Evolutionary conservation across 257 asterid genomes (phyloP), one percentile per base, ranked within the genome.

Genomic region (Solanum ossicruentum): DNA sequence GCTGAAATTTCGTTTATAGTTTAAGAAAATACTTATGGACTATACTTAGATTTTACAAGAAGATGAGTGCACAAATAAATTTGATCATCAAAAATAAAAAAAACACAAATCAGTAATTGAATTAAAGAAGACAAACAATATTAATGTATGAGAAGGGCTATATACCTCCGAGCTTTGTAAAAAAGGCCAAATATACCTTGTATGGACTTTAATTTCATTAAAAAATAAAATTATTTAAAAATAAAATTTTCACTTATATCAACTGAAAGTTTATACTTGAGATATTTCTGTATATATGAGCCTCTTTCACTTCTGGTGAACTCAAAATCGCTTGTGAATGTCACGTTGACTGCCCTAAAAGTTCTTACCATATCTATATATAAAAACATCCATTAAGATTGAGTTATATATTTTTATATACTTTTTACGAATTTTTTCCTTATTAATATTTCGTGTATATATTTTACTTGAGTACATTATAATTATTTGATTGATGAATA

Each of bases 261-360:
- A 36, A 3, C 39, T 36, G 39, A 36, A 36, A 36, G 39, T 36
- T 36, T 36, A 36, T 36, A 36, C 5, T 36, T 36, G 5, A 36
- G 84, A 26, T 26, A 26, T 26, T 26, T 26, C 26, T 26, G 26
- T 26, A 26, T 26, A 26, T 26, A 26, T 26, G 26, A 26, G 26
- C 26, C 26, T 26, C 26, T 26, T 91, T 86, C 84, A 66, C 86
- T 70, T 83, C 66, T 84, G 93, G 92, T 72, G 90, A 83, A 41
- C 93, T 91, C 52, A 89, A 86, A 87, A 88, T 91, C 87, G n/a
- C 73, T 79, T 91, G 91, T 45, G 92, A 91, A 79, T 89, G 93
- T 82, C 85, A 89, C 45, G 90, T 87, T 80, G 91, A 88, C 84
- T 89, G 91, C 83, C 84, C 83, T 12, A 91, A 91, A 89, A 92